Conservation (phyloP, 495 filamentous ascomycete genomes). For the Patellaria atrata region DNA sequence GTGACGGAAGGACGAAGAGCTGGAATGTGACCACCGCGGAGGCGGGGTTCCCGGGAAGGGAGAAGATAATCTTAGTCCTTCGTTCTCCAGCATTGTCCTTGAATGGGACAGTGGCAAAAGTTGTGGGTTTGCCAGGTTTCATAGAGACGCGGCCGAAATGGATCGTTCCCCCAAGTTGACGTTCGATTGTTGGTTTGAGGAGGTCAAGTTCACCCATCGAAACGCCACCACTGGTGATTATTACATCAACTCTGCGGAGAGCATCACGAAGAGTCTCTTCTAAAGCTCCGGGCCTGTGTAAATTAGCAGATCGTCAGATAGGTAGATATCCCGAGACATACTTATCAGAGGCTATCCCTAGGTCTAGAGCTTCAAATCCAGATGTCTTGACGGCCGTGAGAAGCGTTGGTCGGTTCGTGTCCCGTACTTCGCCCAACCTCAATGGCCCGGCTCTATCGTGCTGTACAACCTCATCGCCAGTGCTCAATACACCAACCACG, state of each 20-base stretch:
- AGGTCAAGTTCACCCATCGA: slow-evolving; percentile 98
- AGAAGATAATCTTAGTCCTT: slow-evolving; percentile 62
- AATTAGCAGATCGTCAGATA: not conserved
- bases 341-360: slow-evolving; percentile 78
- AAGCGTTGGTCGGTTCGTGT: slow-evolving; percentile 81
- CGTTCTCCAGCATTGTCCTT: slow-evolving; percentile 33
- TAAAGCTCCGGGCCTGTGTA: slow-evolving; percentile 43
- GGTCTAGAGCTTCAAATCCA: slow-evolving; percentile 67
- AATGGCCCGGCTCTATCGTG: slow-evolving; percentile 51
- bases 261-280: slow-evolving; percentile 62
- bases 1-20: slow-evolving; percentile 78
- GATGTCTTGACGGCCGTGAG: slow-evolving; percentile 59
- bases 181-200: slow-evolving; percentile 92
- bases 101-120: slow-evolving; percentile 76
- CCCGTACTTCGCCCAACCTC: slow-evolving; percentile 70
- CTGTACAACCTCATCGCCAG: slow-evolving; percentile 84
- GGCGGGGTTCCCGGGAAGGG: slow-evolving; percentile 87
- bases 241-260: slow-evolving; percentile 58
- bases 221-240: slow-evolving; percentile 88
- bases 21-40: slow-evolving; percentile 86
- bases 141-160: slow-evolving; percentile 94
- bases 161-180: slow-evolving; percentile 76
- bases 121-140: slow-evolving; percentile 97
- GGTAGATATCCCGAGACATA: slow-evolving; percentile 13
- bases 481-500: slow-evolving; percentile 75